Base-by-base conservation (phyloP, 805 yeast genomes). In the Candida bentonensis region DNA sequence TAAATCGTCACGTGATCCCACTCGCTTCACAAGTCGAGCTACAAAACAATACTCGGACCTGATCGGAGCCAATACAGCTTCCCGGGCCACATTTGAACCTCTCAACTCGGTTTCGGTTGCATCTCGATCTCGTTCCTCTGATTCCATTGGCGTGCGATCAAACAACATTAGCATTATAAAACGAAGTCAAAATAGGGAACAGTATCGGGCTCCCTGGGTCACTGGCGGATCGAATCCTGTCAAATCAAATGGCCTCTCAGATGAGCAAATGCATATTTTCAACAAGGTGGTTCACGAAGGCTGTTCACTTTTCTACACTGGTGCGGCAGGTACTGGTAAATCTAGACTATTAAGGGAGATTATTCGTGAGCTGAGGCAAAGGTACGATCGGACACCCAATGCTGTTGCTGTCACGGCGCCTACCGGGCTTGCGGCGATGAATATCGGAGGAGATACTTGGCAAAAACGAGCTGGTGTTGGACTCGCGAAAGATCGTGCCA, bases 241-340 rank as follows among this genome's bases (percentile, higher is more conserved):
- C 13, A 25, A 15, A 25, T 9, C 28, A 25, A 25, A 25, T 25
- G 9, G 13, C 9, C 13, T 9, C 9, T 36, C 40, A 1, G 50
- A 51, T 4, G 80, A 76, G 54, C 84, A 78, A 55, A 55, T 59
- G 41, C 46, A 51, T 15, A 75, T 92, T 17, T 66, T 84, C 4
- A 72, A 75, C 7, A 61, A 80, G 39, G 89, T 76, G 0, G 56
- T 72, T 40, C 59, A 66, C 22, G 85, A 89, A 0, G 57, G 59
- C 17, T 64, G 67, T 13, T 83, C 79, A 47, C 64, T 92, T 11
- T 92, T 92, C 57, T 92, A 82, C 60, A 89, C 98, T 0, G 99
- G 98, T 45, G 85, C 96, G 23, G 98, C 98, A 0, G 98, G 98
- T 55, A 92, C 98, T 0, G 98, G 98, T 57, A 92, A 92, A 59